These are phyloP conservation scores for Dioscorea zingiberensis DNA, from an alignment of 106 monocot genomes.

Conservation along the genomic window DNA sequence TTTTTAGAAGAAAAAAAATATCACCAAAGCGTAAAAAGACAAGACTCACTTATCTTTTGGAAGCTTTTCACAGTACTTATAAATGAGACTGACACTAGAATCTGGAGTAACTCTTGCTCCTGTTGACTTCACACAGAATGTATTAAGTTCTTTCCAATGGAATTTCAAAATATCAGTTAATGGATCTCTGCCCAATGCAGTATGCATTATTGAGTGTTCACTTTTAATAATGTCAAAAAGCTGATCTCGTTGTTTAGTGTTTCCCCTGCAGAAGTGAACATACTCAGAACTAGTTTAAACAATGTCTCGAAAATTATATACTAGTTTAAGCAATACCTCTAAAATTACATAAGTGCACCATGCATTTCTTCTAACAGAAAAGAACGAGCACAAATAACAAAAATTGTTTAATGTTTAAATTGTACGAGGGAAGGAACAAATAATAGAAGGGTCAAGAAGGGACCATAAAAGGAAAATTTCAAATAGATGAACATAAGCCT, in stretches of 20 bases:
- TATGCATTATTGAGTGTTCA: neutral
- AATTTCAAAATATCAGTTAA: neutral
- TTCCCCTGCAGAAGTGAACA: slow-evolving; percentile 4
- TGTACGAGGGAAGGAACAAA: no score
- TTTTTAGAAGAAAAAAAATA: neutral
- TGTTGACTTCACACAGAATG: slow-evolving; percentile 10
- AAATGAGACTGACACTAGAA: slow-evolving; percentile 11
- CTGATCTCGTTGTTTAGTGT: slow-evolving; percentile 3
- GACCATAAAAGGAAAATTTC: no score
- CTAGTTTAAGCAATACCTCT: no score
- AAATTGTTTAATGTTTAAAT: no score
- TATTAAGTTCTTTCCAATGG: neutral
- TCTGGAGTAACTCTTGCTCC: slow-evolving; percentile 19
- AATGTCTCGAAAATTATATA: no score
- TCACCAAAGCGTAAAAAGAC: neutral
- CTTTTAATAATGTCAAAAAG: slow-evolving; percentile 12
- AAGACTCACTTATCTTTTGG: slow-evolving; percentile 15
- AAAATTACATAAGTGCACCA: no score
- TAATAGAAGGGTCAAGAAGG: no score
- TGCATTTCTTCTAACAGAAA: no score
- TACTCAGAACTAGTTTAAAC: neutral
- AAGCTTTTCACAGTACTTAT: slow-evolving; percentile 19
- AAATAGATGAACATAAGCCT: no score
- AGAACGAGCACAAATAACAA: no score
- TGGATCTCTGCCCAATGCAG: slow-evolving; percentile 2